Evolutionary conservation across 2,329 filamentous ascomycete species (phyloP).

Genomic region (Emmonsiellopsis sp.): DNA sequence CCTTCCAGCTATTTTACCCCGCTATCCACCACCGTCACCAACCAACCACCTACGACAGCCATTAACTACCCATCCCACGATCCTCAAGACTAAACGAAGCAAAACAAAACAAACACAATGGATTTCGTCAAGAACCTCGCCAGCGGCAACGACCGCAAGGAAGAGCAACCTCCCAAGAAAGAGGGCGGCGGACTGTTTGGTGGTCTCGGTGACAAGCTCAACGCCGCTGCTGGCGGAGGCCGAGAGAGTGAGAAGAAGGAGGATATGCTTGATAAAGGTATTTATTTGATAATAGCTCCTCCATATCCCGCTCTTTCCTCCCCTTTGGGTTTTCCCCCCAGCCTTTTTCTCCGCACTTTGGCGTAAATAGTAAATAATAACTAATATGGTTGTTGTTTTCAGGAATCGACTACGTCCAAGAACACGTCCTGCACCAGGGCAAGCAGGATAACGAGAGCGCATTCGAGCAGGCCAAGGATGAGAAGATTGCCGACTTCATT

Average conservation of each 20-base stretch:
- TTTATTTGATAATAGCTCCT: neutral
- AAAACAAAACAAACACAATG: neutral
- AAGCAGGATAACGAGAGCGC: slow-evolving; percentile 64
- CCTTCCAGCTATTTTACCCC: too few relatives aligned
- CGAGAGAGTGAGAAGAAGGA: slow-evolving; percentile 70
- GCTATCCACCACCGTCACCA: too few relatives aligned
- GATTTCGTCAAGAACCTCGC: slow-evolving; percentile 43
- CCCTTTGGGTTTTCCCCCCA: neutral
- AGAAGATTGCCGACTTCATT: slow-evolving; percentile 25
- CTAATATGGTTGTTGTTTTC: neutral
- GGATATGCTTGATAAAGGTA: slow-evolving; percentile 74
- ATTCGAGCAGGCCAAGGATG: slow-evolving; percentile 71
- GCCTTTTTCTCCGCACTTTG: neutral
- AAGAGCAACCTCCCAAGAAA: slow-evolving; percentile 17
- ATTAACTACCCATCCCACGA: too few relatives aligned
- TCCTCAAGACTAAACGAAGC: neutral
- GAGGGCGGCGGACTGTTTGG: slow-evolving; percentile 41
- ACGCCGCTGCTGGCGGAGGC: slow-evolving; percentile 64
- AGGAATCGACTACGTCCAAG: slow-evolving; percentile 72
- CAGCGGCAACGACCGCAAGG: slow-evolving; percentile 31
- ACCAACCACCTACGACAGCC: too few relatives aligned
- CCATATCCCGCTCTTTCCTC: neutral
- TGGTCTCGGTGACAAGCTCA: slow-evolving; percentile 61
- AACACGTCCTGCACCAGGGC: slow-evolving; percentile 62
- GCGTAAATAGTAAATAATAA: slow-evolving; percentile 5